These are phyloP conservation scores for Leptographium wingfieldii DNA, from an alignment of 2,329 filamentous ascomycete species.

Conservation along the genomic window DNA sequence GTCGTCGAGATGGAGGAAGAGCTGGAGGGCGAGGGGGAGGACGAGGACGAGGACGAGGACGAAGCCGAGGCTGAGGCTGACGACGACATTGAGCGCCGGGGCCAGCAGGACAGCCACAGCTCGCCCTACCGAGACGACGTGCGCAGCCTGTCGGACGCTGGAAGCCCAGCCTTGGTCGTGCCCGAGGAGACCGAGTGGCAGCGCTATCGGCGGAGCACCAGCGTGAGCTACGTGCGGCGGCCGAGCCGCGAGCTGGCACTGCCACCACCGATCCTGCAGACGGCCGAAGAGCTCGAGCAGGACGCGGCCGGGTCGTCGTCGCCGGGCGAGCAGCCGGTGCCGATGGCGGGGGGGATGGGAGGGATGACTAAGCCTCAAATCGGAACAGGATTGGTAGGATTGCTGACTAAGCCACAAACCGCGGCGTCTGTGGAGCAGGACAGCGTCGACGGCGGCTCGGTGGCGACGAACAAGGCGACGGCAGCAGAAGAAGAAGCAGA, in stretches of 20 bases:
- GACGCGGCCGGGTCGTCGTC: background rate
- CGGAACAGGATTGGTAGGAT: too few relatives aligned
- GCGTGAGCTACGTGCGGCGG: background rate
- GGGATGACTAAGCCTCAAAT: background rate
- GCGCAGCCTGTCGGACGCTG: background rate
- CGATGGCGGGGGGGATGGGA: background rate
- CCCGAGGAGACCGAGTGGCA: conserved; percentile 42
- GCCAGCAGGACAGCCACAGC: too few relatives aligned
- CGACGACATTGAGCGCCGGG: background rate
- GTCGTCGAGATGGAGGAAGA: conserved; percentile 65
- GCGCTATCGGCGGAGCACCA: conserved; percentile 38
- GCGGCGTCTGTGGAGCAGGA: background rate
- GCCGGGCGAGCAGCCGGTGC: background rate
- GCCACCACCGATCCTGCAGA: background rate
- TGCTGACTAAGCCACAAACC: too few relatives aligned
- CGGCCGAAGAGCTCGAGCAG: background rate
- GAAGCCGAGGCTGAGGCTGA: background rate
- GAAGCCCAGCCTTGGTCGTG: conserved; percentile 19
- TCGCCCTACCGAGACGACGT: background rate
- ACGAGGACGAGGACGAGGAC: conserved; percentile 25
- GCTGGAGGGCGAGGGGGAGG: conserved; percentile 37
- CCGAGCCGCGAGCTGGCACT: background rate
- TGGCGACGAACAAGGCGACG: conserved; percentile 3
- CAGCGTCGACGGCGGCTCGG: background rate
- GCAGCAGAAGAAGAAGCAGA: conserved; percentile 7